Base-by-base conservation (phyloP, 306 rosid species). In the Prunus dulcis region DNA sequence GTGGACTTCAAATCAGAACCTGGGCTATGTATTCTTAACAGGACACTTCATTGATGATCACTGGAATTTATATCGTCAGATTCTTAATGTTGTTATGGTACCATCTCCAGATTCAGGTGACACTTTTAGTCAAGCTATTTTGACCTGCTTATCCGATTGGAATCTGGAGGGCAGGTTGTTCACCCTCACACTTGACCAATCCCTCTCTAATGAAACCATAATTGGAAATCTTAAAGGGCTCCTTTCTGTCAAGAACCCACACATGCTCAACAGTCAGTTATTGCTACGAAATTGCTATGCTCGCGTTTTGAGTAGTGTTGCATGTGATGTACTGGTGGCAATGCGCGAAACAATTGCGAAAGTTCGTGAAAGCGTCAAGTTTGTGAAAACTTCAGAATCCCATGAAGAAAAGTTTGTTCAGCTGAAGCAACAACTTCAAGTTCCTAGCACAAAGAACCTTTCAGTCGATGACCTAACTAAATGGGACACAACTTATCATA, bases 401-500 rank as follows among this genome's bases (percentile, higher is more conserved):
- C 90, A 71, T 46, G 90, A 90, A 79, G 90, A 82, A 60, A 83
- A 82, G 86, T 92, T 95, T 78, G 61, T 84, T 43, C 88, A 95
- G 86, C 84, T 95, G 79, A 92, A 90, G 89, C 83, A 83, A 51
- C 96, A 88, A 49, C 92, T 95, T 78, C 92, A 84, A 80, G 96
- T 90, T 72, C 91, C 93, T 19, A 83, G 93, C 85, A 50, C 27
- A 46, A 86, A 71, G 85, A 84, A 84, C 47, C 92, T 95, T 66
- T 74, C 79, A 65, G 78, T 89, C 9, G 98, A 95, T 74, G 87
- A 92, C 64, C 82, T 64, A 52, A 84, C 86, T 76, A 95, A 74
- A 74, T 95, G 98, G 98, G 89, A 95, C 82, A 87, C 96, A 23
- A 92, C 97, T 10, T 92, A 85, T 82, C 88, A 76, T 76, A 95